Base-by-base conservation (phyloP, 768 basidiomycete species). In the Leccinum rimulosum region DNA sequence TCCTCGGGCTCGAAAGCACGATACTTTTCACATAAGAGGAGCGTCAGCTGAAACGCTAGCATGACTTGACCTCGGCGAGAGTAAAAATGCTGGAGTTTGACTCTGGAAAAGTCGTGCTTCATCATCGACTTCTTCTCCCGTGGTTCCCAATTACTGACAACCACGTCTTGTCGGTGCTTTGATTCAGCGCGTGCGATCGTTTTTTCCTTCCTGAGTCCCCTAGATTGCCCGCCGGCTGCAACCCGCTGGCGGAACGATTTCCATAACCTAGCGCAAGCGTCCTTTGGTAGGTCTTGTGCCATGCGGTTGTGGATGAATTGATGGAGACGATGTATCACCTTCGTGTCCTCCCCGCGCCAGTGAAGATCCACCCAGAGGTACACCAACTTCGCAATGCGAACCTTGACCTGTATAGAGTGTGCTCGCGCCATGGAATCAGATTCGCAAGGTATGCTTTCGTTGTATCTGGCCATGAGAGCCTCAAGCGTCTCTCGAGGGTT, bases 301-400 rank as follows among this genome's bases (percentile, higher is more conserved):
- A 80, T 64, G 30, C 63, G 67, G 28, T 62, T 55, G 51, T 81
- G 68, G 19, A 61, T 59, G 48, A 76, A 77, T 31, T 70, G 63
- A 8, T 61, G 66, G 30, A 76, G 61, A 33, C 64, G 59, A n/a
- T 51, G 36, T 3, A 80, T 70, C 4, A 77, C 73, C 0, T 61
- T 64, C 55, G 68, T 60, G 57, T 92, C 90, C 4, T 73, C 68
- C 1, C 75, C 73, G 36, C 79, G 75, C 89, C 89, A 93, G 66
- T 89, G 81, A 38, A 77, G 72, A 58, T 86, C 81, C n/a, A 90
- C 76, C 90, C 90, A 93, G n/a, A 79, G 75, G 63, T 83, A 79
- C 57, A 91, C 65, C 25, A 86, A 64, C 65, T 83, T 84, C 50
- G 80, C 82, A 17, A 90, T 78, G n/a, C 84, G 78, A 54, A 84